Percentiles rank a stretch among this genome's conserved stretches.
phyloP scores from a whole-genome alignment of 768 basidiomycete species.

The Mrakia gelida region DNA sequence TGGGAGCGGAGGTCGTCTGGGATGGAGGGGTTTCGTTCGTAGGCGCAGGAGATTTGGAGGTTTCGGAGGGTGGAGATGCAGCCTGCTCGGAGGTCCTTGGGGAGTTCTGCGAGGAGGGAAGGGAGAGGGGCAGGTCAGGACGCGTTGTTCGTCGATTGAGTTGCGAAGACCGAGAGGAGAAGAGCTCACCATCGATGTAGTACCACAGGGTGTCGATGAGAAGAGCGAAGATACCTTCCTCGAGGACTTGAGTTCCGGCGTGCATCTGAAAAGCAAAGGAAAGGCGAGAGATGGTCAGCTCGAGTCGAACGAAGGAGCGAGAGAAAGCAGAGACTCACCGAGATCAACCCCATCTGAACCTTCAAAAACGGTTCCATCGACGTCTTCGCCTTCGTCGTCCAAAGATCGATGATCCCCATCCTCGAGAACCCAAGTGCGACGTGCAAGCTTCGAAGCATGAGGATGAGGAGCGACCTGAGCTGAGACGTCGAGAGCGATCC shows the following conservation, averaged over 20 bases:
- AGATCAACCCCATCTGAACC: not conserved
- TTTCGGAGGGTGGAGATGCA: constrained; percentile 6
- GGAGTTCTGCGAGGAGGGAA: constrained; percentile 11
- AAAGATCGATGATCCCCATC: constrained; percentile 2
- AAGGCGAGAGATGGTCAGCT: not conserved
- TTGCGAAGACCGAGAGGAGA: not conserved
- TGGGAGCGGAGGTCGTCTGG: constrained; percentile 18
- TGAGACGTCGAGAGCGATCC: not conserved
- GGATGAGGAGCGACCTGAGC: constrained; percentile 15
- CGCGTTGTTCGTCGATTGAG: too few relatives aligned
- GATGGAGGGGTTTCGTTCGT: not conserved
- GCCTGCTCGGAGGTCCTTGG: constrained; percentile 11
- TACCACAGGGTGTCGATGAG: constrained; percentile 29
- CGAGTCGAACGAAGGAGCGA: not conserved
- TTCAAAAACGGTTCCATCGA: constrained; percentile 4
- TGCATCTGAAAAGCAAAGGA: constrained; percentile 15
- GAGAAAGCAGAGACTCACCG: constrained; percentile 1
- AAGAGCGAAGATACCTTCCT: constrained; percentile 21
- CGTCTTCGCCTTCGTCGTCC: constrained; percentile 15
- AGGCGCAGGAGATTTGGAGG: constrained; percentile 15
- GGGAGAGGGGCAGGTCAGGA: not conserved
- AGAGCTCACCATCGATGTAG: constrained; percentile 24
- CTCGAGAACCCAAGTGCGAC: constrained; percentile 18
- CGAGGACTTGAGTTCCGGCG: constrained; percentile 14
- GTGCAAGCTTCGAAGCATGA: constrained; percentile 21